phyloP scores from a whole-genome alignment of 2,329 filamentous ascomycete species.

The Xylaria sp. region DNA sequence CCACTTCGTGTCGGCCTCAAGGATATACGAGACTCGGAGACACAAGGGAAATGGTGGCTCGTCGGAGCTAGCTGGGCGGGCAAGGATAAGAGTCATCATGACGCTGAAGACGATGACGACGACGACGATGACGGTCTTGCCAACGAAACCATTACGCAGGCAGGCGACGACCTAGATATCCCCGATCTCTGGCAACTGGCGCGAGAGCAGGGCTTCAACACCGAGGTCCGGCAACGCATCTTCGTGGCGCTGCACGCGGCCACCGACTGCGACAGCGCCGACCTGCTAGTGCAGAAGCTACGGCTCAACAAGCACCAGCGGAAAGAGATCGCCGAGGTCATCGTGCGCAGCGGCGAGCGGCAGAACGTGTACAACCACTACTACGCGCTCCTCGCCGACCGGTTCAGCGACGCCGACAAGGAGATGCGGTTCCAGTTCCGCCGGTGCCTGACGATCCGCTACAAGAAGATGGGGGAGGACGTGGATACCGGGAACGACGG shows the following conservation, averaged over 20 bases:
- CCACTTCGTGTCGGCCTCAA: constrained; percentile 80
- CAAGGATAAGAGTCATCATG: background rate
- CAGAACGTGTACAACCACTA: constrained; percentile 91
- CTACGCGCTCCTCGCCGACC: constrained; percentile 83
- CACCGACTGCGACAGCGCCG: constrained; percentile 81
- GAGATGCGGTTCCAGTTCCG: constrained; percentile 84
- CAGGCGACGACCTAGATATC: constrained; percentile 55
- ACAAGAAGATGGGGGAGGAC: constrained; percentile 83
- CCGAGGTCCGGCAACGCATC: constrained; percentile 84
- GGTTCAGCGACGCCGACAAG: constrained; percentile 76
- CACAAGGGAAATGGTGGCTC: constrained; percentile 97
- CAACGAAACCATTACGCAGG: constrained; percentile 26
- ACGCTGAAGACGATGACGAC: constrained; percentile 46
- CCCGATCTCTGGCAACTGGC: constrained; percentile 78
- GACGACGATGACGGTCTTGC: constrained; percentile 30
- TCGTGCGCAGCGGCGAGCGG: constrained; percentile 84
- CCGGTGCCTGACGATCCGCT: constrained; percentile 84
- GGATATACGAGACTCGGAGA: constrained; percentile 83
- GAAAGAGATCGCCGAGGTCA: constrained; percentile 82
- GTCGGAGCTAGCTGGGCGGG: constrained; percentile 90
- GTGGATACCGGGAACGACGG: constrained; percentile 59
- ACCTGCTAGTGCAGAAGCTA: constrained; percentile 78
- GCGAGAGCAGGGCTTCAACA: constrained; percentile 83
- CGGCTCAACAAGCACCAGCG: constrained; percentile 85
- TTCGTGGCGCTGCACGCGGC: constrained; percentile 91